Evolutionary conservation across 345 rosid genomes (phyloP), one percentile per base, ranked within the genome.

Genomic region (Erodium maritimum): DNA sequence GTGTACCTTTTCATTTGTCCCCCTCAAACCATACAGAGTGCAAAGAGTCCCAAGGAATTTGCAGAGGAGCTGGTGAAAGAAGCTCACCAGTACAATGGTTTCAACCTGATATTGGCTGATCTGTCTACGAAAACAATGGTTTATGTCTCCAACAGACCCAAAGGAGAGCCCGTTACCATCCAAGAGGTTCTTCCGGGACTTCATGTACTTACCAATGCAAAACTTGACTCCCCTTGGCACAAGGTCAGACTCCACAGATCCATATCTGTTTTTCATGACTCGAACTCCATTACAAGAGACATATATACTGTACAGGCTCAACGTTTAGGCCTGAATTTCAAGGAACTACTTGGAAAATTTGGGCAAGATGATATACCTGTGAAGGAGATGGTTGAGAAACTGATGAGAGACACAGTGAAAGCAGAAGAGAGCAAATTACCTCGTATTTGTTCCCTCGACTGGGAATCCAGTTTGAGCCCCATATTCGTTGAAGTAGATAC

Each of bases 141-240:
- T 57, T 75, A 79, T 54, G 45, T 82, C 73, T 73, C 87, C 66
- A 87, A 82, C 73, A 64, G 75, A 56, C 79, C 78, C 10, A 55
- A 68, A 67, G 76, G 78, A 20, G 74, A 71, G 59, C 62, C 75
- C 14, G 54, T 73, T 19, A 34, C 34, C 61, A 58, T 73, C 58
- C 81, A 76, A 64, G 73, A 77, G 56, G 89, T 84, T 73, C 56
- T 77, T 53, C 82, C 82, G 20, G 95, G 95, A 48, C 60, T 82
- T 60, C 95, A 87, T 52, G 80, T 78, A 12, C 85, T 87, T 61
- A 77, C 91, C 52, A 79, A 73, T 58, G 79, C 73, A 33, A 81
- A 75, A 61, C 87, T 87, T 2, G 78, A 84, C 70, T 73, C 77
- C 5, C 80, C 83, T 14, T 68, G 81, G 83, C 82, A 72, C 25